Conservation (phyloP, 2,329 filamentous ascomycete species). For the Cercospora sesami region DNA sequence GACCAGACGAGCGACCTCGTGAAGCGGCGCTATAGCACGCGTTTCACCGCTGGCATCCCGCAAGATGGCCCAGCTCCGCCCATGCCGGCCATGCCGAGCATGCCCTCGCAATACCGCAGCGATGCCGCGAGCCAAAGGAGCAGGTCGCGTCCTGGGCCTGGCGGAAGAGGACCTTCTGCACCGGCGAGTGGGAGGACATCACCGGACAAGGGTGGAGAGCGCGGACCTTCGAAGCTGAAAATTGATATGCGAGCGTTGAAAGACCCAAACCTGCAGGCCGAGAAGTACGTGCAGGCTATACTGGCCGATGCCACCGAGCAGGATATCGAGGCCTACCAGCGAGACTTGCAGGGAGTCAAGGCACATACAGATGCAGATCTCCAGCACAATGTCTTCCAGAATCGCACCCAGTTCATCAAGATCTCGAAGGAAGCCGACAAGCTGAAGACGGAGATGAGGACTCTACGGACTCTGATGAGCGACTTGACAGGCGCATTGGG, state of each 20-base stretch:
- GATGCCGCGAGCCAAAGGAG: slow-evolving; percentile 10
- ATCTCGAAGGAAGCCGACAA: slow-evolving; percentile 99
- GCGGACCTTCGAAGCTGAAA: slow-evolving; percentile 52
- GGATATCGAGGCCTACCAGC: slow-evolving; percentile 80
- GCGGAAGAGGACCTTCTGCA: background rate
- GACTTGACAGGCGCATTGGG: slow-evolving; percentile 66
- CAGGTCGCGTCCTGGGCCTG: slow-evolving; percentile 5
- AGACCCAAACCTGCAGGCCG: slow-evolving; percentile 75
- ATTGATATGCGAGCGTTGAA: slow-evolving; percentile 76
- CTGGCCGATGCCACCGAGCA: slow-evolving; percentile 83
- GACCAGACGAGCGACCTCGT: slow-evolving; percentile 74
- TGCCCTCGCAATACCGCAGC: slow-evolving; percentile 57
- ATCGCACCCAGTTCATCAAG: slow-evolving; percentile 96
- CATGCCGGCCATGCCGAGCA: slow-evolving; percentile 62
- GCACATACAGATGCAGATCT: slow-evolving; percentile 76
- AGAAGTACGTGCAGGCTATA: slow-evolving; percentile 65
- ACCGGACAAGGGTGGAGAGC: slow-evolving; percentile 21
- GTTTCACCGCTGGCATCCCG: slow-evolving; percentile 69
- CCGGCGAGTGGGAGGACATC: slow-evolving; percentile 41
- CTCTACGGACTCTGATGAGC: slow-evolving; percentile 84
- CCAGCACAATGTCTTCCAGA: slow-evolving; percentile 94
- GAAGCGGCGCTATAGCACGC: slow-evolving; percentile 89
- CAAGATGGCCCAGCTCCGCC: slow-evolving; percentile 65
- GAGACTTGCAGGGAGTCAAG: slow-evolving; percentile 73
- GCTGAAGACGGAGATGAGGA: slow-evolving; percentile 92